Conservation (phyloP, 768 basidiomycete species). For the Hebeloma cylindrosporum region DNA sequence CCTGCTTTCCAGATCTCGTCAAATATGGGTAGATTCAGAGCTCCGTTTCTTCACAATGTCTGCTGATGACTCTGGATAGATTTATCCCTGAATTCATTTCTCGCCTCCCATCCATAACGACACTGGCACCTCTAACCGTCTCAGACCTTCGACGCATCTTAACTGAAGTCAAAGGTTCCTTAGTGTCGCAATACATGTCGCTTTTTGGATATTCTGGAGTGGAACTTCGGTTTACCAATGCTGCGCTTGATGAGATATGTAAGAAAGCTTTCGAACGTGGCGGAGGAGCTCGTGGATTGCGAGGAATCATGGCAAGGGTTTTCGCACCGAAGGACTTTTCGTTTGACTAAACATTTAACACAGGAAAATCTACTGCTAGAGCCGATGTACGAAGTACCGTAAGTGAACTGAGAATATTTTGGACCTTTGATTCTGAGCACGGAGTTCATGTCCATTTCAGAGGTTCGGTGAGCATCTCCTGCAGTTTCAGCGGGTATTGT, state of each 20-base stretch:
- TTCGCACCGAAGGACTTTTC: neutral
- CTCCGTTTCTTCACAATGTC: neutral
- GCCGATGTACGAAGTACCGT: conserved; percentile 92
- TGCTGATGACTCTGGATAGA: conserved; percentile 33
- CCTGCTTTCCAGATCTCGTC: conserved; percentile 58
- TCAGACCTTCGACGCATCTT: conserved; percentile 86
- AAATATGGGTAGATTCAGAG: conserved; percentile 66
- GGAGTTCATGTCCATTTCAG: conserved; percentile 30
- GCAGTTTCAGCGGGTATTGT: neutral
- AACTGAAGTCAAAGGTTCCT: conserved; percentile 88
- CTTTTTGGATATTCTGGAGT: conserved; percentile 83
- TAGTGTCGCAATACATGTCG: conserved; percentile 86
- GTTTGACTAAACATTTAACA: neutral
- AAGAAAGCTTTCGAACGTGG: conserved; percentile 75
- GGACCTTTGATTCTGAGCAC: neutral
- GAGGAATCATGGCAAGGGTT: conserved; percentile 84
- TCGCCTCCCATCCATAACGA: conserved; percentile 88
- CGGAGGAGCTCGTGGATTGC: conserved; percentile 86
- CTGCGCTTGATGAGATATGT: conserved; percentile 81
- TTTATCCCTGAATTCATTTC: conserved; percentile 97
- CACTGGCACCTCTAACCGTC: conserved; percentile 75
- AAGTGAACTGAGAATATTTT: conserved; percentile 34
- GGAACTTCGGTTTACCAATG: conserved; percentile 83
- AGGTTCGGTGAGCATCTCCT: conserved; percentile 72
- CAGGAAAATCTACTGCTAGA: conserved; percentile 83